Evolutionary conservation across 495 filamentous ascomycete genomes (phyloP).

Genomic region (Paragyromitra xinjiangensis): DNA sequence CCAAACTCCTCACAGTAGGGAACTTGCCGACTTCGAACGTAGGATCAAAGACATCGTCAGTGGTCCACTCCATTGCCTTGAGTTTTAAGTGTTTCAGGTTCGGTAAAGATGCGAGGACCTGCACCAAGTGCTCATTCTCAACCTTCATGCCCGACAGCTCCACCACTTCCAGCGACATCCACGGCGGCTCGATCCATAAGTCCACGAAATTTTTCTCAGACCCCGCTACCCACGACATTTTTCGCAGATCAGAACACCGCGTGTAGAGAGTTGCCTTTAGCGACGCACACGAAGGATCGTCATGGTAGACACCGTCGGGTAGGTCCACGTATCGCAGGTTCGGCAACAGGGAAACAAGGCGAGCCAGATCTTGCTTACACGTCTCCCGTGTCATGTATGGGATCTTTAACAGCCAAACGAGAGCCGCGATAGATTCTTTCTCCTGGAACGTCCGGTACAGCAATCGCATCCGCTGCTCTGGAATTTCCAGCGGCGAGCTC

Average conservation of each 20-base stretch:
- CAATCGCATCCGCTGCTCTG: slow-evolving; percentile 76
- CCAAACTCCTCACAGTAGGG: slow-evolving; percentile 68
- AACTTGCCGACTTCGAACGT: slow-evolving; percentile 73
- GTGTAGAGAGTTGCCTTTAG: slow-evolving; percentile 84
- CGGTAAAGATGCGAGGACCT: slow-evolving; percentile 72
- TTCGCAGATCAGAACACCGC: slow-evolving; percentile 81
- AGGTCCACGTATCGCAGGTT: slow-evolving; percentile 90
- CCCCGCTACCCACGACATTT: slow-evolving; percentile 84
- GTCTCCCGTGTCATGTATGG: slow-evolving; percentile 97
- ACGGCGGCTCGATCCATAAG: slow-evolving; percentile 71
- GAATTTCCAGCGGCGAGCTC: slow-evolving; percentile 78
- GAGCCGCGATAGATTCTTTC: slow-evolving; percentile 69
- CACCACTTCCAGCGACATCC: slow-evolving; percentile 80
- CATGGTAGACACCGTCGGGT: slow-evolving; percentile 83
- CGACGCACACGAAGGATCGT: slow-evolving; percentile 76
- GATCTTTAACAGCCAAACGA: slow-evolving; percentile 81
- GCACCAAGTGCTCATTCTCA: slow-evolving; percentile 75
- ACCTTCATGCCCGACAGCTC: slow-evolving; percentile 77
- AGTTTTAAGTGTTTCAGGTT: slow-evolving; percentile 76
- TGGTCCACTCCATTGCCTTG: slow-evolving; percentile 71
- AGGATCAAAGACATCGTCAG: slow-evolving; percentile 74
- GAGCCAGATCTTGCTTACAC: slow-evolving; percentile 81
- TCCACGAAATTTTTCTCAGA: slow-evolving; percentile 79
- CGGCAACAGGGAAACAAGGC: slow-evolving; percentile 83
- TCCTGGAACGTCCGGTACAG: slow-evolving; percentile 83